Percentiles rank a stretch among this genome's conserved stretches.
phyloP scores from a whole-genome alignment of 192 early-diverging fungal species.

The Entophlyctis luteolus region DNA sequence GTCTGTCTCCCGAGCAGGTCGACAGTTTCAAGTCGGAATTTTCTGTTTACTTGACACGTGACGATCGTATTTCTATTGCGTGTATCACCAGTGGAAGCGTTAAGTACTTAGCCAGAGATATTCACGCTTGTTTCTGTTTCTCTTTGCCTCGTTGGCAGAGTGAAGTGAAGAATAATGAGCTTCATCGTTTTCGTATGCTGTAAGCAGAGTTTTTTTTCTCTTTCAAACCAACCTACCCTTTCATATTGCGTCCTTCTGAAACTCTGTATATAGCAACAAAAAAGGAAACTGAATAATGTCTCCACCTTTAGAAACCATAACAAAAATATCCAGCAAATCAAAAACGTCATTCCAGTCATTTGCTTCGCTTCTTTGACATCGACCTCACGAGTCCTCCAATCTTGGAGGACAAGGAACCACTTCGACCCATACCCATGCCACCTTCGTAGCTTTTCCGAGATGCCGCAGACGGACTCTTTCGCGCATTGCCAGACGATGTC shows the following conservation, averaged over 20 bases:
- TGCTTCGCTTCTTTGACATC: neutral
- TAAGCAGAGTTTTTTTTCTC: too few relatives aligned
- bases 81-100: conserved; percentile 92
- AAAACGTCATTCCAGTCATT: too few relatives aligned
- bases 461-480: neutral
- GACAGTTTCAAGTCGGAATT: conserved; percentile 76
- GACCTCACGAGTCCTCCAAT: neutral
- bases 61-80: conserved; percentile 97
- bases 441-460: neutral
- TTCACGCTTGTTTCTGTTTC: too few relatives aligned
- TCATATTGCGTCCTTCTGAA: too few relatives aligned
- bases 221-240: too few relatives aligned
- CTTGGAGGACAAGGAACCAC: neutral
- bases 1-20: conserved; percentile 83
- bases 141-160: too few relatives aligned
- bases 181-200: too few relatives aligned
- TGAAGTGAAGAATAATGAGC: too few relatives aligned
- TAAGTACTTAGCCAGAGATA: conserved; percentile 90
- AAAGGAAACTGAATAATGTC: too few relatives aligned
- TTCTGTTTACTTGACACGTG: conserved; percentile 89
- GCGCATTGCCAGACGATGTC: neutral
- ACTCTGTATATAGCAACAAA: too few relatives aligned
- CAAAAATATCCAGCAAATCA: too few relatives aligned
- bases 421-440: neutral
- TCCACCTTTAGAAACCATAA: too few relatives aligned